These are phyloP conservation scores for Senna tora DNA, from an alignment of 306 rosid species.

Conservation along the genomic window DNA sequence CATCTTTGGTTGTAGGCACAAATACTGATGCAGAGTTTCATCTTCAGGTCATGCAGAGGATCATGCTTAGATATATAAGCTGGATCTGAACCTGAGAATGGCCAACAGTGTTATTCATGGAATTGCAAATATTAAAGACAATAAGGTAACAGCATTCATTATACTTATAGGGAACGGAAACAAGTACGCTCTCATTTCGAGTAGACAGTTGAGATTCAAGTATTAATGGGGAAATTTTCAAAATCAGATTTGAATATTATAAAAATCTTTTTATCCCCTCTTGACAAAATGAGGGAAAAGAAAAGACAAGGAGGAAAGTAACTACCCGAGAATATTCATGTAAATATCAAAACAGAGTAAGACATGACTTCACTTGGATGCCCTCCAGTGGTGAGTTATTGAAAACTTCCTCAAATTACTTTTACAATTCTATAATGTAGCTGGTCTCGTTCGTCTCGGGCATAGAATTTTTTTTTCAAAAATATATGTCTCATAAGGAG, in stretches of 20 bases:
- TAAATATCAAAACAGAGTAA: neutral
- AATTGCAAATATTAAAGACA: no score
- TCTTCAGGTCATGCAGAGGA: constrained; percentile 55
- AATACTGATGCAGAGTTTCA: constrained; percentile 61
- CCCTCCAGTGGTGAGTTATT: neutral
- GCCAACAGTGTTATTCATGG: no score
- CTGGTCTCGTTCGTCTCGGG: neutral
- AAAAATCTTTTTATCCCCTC: no score
- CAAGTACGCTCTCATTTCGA: neutral
- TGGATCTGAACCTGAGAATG: constrained; percentile 67
- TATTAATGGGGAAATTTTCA: neutral
- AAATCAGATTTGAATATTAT: no score
- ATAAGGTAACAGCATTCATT: constrained; percentile 14
- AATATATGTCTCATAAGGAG: neutral
- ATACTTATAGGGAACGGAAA: constrained; percentile 1
- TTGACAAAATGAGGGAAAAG: no score
- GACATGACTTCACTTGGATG: neutral
- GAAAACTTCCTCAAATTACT: neutral
- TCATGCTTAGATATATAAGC: constrained; percentile 54
- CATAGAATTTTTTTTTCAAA: neutral
- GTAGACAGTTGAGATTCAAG: neutral
- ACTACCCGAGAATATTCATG: neutral
- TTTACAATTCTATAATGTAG: neutral
- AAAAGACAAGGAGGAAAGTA: no score
- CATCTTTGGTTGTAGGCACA: constrained; percentile 41